Evolutionary conservation across 805 yeast species (phyloP).

Genomic region (Zygosaccharomyces pseudorouxii): DNA sequence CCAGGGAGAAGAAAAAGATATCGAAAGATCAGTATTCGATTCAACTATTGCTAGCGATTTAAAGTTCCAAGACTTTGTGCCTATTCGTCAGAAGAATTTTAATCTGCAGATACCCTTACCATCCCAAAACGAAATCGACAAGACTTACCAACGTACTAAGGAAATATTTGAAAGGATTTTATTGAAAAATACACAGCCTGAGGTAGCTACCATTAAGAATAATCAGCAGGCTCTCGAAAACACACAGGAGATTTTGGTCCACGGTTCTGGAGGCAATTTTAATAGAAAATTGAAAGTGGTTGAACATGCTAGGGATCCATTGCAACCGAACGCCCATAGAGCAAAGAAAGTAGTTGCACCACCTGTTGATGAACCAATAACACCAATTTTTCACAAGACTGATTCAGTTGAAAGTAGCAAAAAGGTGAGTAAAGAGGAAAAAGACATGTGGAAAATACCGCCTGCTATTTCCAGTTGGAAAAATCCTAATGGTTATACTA

Average conservation of each 20-base stretch:
- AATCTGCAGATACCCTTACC: conserved; percentile 43
- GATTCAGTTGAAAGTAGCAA: conserved; percentile 41
- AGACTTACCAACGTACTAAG: conserved; percentile 52
- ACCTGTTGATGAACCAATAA: conserved; percentile 45
- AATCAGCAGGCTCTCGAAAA: conserved; percentile 29
- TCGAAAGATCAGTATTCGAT: conserved; percentile 14
- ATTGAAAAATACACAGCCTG: conserved; percentile 38
- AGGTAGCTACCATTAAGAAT: conserved; percentile 18
- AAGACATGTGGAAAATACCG: conserved; percentile 80
- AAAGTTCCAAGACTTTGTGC: conserved; percentile 54
- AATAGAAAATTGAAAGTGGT: conserved; percentile 58
- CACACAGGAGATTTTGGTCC: conserved; percentile 42
- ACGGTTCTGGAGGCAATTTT: conserved; percentile 29
- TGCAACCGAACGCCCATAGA: conserved; percentile 76
- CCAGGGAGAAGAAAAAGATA: conserved; percentile 4
- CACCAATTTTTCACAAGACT: conserved; percentile 66
- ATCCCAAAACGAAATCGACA: conserved; percentile 41
- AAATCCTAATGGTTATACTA: conserved; percentile 84
- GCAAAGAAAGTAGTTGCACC: conserved; percentile 65
- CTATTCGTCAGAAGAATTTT: conserved; percentile 47
- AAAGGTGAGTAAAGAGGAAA: conserved; percentile 63
- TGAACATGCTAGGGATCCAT: conserved; percentile 59
- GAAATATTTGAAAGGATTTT: conserved; percentile 49
- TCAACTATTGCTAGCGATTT: conserved; percentile 21
- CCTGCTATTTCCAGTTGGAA: conserved; percentile 94